phyloP scores from a whole-genome alignment of 805 yeast species.

The Candida patagonica region DNA sequence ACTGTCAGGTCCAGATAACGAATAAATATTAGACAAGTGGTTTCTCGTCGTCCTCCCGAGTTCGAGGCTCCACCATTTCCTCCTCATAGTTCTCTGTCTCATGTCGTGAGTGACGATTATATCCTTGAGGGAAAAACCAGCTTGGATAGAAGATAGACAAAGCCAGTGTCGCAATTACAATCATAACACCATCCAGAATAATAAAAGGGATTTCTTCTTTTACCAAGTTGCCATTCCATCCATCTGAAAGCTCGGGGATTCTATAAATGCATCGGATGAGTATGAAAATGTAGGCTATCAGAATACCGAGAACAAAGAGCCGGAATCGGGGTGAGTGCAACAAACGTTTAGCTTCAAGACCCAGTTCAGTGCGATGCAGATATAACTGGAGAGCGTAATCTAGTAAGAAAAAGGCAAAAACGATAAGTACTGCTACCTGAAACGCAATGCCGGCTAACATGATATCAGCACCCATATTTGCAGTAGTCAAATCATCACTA shows the following conservation, averaged over 20 bases:
- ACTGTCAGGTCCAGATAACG: too few relatives aligned
- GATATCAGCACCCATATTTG: constrained; percentile 46
- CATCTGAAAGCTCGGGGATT: constrained; percentile 60
- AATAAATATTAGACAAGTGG: too few relatives aligned
- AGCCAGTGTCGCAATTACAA: constrained; percentile 38
- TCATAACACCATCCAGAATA: constrained; percentile 54
- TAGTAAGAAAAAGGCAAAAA: constrained; percentile 45
- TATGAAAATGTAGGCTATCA: constrained; percentile 22
- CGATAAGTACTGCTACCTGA: constrained; percentile 62
- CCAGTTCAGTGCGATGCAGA: too few relatives aligned
- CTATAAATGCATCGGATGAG: constrained; percentile 51
- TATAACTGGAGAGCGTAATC: constrained; percentile 39
- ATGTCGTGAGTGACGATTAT: too few relatives aligned
- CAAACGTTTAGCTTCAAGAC: neutral
- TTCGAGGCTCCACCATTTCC: too few relatives aligned
- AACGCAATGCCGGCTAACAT: constrained; percentile 74
- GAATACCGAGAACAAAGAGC: constrained; percentile 12
- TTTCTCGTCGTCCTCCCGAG: too few relatives aligned
- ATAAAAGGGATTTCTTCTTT: constrained; percentile 50
- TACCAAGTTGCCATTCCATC: constrained; percentile 62
- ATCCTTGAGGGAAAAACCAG: too few relatives aligned
- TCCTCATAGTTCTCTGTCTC: too few relatives aligned
- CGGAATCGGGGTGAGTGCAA: too few relatives aligned
- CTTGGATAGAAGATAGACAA: constrained; percentile 58
- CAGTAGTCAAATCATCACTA: constrained; percentile 26